Conservation (phyloP, 208 protist species). For the Porcisia hertigi region DNA sequence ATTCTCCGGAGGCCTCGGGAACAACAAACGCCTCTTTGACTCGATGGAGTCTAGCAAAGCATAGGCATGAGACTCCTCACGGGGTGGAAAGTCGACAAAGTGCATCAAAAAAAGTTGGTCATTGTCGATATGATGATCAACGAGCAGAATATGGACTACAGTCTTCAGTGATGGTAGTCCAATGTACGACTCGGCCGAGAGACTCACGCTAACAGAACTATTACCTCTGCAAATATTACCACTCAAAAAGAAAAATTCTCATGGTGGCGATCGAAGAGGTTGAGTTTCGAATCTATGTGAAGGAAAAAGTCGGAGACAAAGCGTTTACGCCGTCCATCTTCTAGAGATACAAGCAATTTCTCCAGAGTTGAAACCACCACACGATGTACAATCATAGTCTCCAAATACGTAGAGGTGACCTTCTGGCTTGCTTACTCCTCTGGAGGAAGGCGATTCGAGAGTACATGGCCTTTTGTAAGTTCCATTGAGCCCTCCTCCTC, state of each 20-base stretch:
- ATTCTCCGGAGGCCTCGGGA: constrained; percentile 6
- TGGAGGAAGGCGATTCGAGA: neutral
- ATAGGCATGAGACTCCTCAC: constrained; percentile 7
- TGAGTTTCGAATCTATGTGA: neutral
- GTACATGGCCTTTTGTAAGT: neutral
- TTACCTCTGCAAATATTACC: neutral
- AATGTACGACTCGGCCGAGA: neutral
- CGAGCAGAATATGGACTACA: constrained; percentile 16
- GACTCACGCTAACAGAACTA: neutral
- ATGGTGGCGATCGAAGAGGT: neutral
- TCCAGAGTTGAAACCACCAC: neutral
- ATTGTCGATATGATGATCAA: constrained; percentile 25
- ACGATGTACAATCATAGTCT: neutral
- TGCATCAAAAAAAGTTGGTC: constrained; percentile 19
- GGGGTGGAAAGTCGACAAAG: constrained; percentile 3
- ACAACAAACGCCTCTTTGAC: constrained; percentile 11
- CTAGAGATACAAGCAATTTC: neutral
- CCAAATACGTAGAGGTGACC: neutral
- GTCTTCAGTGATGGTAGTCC: constrained; percentile 3
- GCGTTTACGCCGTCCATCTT: neutral
- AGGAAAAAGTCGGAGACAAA: neutral
- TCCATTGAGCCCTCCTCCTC: neutral
- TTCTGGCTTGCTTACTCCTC: neutral
- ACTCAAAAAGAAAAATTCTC: neutral
- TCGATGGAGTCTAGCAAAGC: constrained; percentile 15